Evolutionary conservation across 768 basidiomycete species (phyloP), one percentile per base, ranked within the genome.

Genomic region (Lentinula sp.): DNA sequence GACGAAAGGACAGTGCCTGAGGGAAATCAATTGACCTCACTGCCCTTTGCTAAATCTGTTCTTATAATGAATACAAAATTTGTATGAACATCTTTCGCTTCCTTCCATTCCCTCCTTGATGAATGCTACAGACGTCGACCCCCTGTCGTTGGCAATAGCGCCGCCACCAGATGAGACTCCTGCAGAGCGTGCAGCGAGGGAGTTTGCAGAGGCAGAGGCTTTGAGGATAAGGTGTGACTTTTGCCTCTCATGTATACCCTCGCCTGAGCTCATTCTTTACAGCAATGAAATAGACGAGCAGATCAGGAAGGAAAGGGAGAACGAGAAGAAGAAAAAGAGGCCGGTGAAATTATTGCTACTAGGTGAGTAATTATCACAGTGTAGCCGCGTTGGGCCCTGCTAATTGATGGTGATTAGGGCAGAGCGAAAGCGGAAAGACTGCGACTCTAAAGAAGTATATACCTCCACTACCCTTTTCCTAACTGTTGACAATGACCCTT

Each of bases 401-500:
- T 43, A 16, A 39, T 37, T 40, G 53, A 34, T 35, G 6, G n/a
- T 4, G 46, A 3, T 50, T 23, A 80, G 81, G 82, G 16, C 87
- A 88, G 71, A 87, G 85, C 62, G 88, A 89, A 75, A 88, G 86
- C 67, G 89, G 86, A 35, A 92, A 92, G 71, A 89, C 88, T 0
- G 88, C 89, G 31, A 90, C 89, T 0, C 68, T 92, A 59, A 92
- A 92, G 73, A 91, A 89, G 90, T 65, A 53, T 78, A 61, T 34
- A 59, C 57, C 16, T 43, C 31, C 48, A n/a, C 46, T 18, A 37
- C 18, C 43, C 63, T 50, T 60, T 60, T 68, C 18, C 32, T 16
- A 9, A 4, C 4, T 8, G n/a, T 8, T 37, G 15, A 2, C 15
- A 34, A 59, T 35, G n/a, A 11, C 28, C 34, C 32, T 45, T 49